phyloP scores from a whole-genome alignment of 1,139 yeast species.

The Wickerhamomyces sp. region DNA sequence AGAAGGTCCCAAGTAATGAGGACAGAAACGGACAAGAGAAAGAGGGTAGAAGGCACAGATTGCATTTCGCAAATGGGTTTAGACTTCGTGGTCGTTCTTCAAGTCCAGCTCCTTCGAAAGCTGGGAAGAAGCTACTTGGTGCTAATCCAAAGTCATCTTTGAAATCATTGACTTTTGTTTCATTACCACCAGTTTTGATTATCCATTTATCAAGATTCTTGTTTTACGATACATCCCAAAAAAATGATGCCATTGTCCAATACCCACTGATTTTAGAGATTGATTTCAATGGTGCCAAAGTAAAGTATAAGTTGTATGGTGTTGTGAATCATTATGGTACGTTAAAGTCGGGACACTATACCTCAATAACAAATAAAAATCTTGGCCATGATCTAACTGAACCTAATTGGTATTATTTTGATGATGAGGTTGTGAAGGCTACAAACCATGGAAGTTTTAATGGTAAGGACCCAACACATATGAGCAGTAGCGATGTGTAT shows the following conservation, averaged over 20 bases:
- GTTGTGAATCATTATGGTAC: slow-evolving; percentile 70
- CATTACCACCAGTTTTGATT: slow-evolving; percentile 59
- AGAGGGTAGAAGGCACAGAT: slow-evolving; percentile 17
- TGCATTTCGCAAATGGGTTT: slow-evolving; percentile 16
- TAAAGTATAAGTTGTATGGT: slow-evolving; percentile 52
- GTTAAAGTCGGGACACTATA: slow-evolving; percentile 71
- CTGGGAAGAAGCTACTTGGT: slow-evolving; percentile 22
- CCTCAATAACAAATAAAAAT: slow-evolving; percentile 56
- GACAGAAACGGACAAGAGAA: slow-evolving; percentile 6
- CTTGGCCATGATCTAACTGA: slow-evolving; percentile 27
- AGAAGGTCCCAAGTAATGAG: background rate
- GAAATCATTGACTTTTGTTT: slow-evolving; percentile 56
- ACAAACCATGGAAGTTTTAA: slow-evolving; percentile 44
- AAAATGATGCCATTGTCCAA: slow-evolving; percentile 47
- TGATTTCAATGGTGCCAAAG: slow-evolving; percentile 35
- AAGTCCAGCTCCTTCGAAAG: slow-evolving; percentile 17
- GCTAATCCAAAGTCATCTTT: slow-evolving; percentile 30
- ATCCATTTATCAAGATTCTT: slow-evolving; percentile 62
- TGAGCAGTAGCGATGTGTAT: slow-evolving; percentile 56
- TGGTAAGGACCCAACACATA: slow-evolving; percentile 35
- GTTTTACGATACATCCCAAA: slow-evolving; percentile 51
- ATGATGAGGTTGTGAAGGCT: slow-evolving; percentile 58
- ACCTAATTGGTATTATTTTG: slow-evolving; percentile 66
- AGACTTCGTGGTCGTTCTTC: slow-evolving; percentile 22
- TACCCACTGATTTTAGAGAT: slow-evolving; percentile 54